Conservation (phyloP, 768 basidiomycete species). For the Mycena galericulata region DNA sequence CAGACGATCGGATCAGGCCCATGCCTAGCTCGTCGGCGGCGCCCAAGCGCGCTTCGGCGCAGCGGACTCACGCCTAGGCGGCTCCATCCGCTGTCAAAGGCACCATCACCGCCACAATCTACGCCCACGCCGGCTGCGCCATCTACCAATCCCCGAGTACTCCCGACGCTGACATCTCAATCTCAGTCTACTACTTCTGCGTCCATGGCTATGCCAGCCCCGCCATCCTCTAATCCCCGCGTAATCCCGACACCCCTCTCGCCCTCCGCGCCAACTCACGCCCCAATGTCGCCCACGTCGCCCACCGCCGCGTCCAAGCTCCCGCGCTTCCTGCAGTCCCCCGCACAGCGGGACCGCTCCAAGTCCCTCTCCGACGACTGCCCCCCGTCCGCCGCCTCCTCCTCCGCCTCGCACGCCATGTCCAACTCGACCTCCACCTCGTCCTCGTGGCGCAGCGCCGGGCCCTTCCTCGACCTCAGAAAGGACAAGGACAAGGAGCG, state of each 20-base stretch:
- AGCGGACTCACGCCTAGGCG: not conserved
- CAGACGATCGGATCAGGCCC: not conserved
- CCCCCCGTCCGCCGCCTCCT: not conserved
- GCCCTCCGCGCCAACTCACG: too few species aligned
- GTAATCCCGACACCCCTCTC: not conserved
- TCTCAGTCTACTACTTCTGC: not conserved
- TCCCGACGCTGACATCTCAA: not conserved
- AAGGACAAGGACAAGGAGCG: constrained; percentile 3
- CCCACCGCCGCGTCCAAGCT: not conserved
- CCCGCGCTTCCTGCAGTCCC: not conserved
- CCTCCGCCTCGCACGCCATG: constrained; percentile 1
- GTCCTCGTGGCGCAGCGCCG: not conserved
- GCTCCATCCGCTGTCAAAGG: too few species aligned
- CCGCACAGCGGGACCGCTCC: not conserved
- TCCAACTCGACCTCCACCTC: not conserved
- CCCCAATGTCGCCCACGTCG: too few species aligned
- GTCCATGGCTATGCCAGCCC: not conserved
- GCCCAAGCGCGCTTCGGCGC: not conserved
- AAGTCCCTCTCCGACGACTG: not conserved
- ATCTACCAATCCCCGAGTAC: not conserved
- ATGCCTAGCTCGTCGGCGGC: not conserved
- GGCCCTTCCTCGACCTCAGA: constrained; percentile 12
- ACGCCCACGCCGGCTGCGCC: too few species aligned
- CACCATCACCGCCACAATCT: too few species aligned
- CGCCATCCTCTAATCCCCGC: too few species aligned